Conservation (phyloP, 2,329 filamentous ascomycete genomes). For the Grosmannia huntii region DNA sequence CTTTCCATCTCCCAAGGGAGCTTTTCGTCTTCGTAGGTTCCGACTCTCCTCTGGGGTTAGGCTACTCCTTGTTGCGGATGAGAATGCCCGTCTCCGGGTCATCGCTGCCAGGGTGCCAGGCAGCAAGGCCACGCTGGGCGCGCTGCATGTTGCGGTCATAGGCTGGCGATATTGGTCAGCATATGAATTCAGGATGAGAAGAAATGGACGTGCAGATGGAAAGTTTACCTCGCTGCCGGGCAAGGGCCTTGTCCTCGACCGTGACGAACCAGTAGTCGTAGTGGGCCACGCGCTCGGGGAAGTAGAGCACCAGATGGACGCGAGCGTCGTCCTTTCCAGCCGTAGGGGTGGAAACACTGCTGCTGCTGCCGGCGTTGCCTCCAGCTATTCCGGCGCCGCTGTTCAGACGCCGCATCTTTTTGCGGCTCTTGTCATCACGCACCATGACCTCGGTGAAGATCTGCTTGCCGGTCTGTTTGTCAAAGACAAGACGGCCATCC, state of each 20-base stretch:
- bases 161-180: slow-evolving; percentile 3
- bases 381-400: neutral
- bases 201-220: neutral
- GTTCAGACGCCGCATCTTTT: neutral
- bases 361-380: neutral
- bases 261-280: slow-evolving; percentile 16
- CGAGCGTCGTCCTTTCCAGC: slow-evolving; percentile 8
- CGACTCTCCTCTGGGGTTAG: neutral
- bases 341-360: neutral
- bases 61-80: slow-evolving; percentile 11
- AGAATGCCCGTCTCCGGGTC: slow-evolving; percentile 14
- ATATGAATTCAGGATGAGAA: neutral
- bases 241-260: slow-evolving; percentile 13
- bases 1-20: neutral
- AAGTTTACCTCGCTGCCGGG: slow-evolving; percentile 10
- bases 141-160: slow-evolving; percentile 13
- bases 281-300: slow-evolving; percentile 14
- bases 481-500: slow-evolving; percentile 11
- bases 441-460: slow-evolving; percentile 15
- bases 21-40: neutral
- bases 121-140: slow-evolving; percentile 10
- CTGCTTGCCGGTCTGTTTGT: slow-evolving; percentile 11
- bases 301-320: slow-evolving; percentile 14
- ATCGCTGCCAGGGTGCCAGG: slow-evolving; percentile 13
- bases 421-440: slow-evolving; percentile 14